Evolutionary conservation across 495 filamentous ascomycete species (phyloP).

Genomic region (Xylaria castorea): DNA sequence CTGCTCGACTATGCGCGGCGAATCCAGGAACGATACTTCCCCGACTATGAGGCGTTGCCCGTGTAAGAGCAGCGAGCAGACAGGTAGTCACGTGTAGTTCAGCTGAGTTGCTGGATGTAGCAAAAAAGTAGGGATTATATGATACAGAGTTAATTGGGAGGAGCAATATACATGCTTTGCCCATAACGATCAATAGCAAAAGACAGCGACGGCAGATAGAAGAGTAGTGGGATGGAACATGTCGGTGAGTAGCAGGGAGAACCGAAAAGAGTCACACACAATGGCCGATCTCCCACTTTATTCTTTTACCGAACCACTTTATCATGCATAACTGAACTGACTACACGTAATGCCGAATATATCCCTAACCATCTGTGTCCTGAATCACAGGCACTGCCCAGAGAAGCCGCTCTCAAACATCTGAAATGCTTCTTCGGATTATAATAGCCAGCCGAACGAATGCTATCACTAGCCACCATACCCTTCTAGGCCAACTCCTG

Average conservation of each 20-base stretch:
- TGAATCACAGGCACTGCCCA: background rate
- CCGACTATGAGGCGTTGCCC: constrained; percentile 57
- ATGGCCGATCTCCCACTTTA: background rate
- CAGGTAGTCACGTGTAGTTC: too few relatives aligned
- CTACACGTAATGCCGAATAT: background rate
- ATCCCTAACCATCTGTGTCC: constrained; percentile 10
- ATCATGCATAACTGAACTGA: background rate
- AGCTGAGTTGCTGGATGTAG: background rate
- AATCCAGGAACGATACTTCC: constrained; percentile 65
- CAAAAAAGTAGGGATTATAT: background rate
- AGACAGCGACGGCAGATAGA: background rate
- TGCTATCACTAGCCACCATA: background rate
- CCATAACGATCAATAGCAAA: background rate
- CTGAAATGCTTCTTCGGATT: background rate
- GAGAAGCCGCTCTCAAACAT: background rate
- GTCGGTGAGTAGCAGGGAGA: background rate
- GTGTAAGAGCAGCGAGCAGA: constrained; percentile 11
- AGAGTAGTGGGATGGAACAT: background rate
- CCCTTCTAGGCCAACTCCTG: background rate
- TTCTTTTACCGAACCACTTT: background rate
- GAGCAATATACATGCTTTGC: background rate
- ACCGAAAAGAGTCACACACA: background rate
- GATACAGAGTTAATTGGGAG: background rate
- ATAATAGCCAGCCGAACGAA: background rate
- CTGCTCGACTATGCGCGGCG: constrained; percentile 63